phyloP scores from a whole-genome alignment of 2,329 filamentous ascomycete species.

The Exophiala aquamarina region DNA sequence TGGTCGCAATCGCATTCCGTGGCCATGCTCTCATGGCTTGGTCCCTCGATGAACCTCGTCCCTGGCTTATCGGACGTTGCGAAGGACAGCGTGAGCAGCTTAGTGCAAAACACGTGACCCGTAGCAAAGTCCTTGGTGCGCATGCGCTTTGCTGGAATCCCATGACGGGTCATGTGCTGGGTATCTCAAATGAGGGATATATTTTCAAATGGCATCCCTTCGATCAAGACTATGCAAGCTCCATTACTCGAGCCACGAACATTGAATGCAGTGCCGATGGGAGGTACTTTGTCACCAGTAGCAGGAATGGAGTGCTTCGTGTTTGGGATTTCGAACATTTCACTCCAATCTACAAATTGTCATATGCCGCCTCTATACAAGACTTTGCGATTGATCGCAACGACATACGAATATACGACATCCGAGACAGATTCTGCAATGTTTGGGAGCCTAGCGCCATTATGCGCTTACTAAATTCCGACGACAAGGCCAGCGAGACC shows the following conservation, averaged over 20 bases:
- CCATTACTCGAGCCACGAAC: slow-evolving; percentile 21
- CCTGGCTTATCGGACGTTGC: slow-evolving; percentile 2
- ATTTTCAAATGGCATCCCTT: slow-evolving; percentile 39
- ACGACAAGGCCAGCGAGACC: slow-evolving; percentile 25
- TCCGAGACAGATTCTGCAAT: slow-evolving; percentile 29
- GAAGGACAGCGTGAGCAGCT: slow-evolving; percentile 1
- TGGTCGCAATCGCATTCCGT: slow-evolving; percentile 21
- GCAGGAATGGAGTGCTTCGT: slow-evolving; percentile 27
- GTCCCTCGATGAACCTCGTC: slow-evolving; percentile 10
- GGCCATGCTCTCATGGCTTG: slow-evolving; percentile 20
- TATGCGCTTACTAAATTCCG: slow-evolving; percentile 20
- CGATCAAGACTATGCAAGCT: slow-evolving; percentile 29
- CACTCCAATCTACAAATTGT: slow-evolving; percentile 26
- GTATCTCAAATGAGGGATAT: slow-evolving; percentile 33
- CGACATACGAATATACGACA: slow-evolving; percentile 30
- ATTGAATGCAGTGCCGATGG: slow-evolving; percentile 29
- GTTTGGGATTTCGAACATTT: slow-evolving; percentile 31
- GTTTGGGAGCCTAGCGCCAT: slow-evolving; percentile 32
- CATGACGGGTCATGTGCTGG: slow-evolving; percentile 30
- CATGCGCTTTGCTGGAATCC: slow-evolving; percentile 31
- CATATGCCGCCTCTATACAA: slow-evolving; percentile 21
- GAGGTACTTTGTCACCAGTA: slow-evolving; percentile 29
- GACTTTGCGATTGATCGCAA: slow-evolving; percentile 30
- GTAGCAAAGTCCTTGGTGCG: slow-evolving; percentile 3
- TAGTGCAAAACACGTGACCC: not conserved